Percentiles rank a stretch among this genome's conserved stretches.
These are phyloP conservation scores for Rhizopogon vinicolor DNA, from an alignment of 768 basidiomycete species.

Conservation along the genomic window DNA sequence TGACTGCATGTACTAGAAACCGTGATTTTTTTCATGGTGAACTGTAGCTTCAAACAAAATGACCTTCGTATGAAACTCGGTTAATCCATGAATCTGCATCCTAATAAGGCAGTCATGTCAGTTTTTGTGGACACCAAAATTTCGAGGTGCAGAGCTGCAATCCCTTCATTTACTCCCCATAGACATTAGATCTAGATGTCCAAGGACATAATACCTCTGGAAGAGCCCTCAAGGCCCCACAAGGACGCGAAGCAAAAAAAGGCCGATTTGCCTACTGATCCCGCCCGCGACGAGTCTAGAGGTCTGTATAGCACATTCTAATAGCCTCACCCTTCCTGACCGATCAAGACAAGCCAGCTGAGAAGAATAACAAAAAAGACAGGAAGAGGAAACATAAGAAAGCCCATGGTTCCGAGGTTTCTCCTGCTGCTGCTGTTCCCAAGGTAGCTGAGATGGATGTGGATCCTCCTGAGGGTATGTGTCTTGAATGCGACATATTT, in stretches of 20 bases:
- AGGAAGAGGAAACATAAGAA: constrained; percentile 39
- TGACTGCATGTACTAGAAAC: no score
- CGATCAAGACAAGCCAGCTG: constrained; percentile 7
- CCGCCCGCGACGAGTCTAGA: constrained; percentile 14
- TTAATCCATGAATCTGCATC: no score
- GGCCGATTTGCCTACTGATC: constrained; percentile 7
- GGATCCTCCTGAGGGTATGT: neutral
- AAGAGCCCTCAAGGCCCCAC: constrained; percentile 16
- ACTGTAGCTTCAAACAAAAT: no score
- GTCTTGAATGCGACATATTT: constrained; percentile 7
- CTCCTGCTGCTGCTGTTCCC: constrained; percentile 13
- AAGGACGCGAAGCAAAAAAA: constrained; percentile 24
- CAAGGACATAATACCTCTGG: neutral
- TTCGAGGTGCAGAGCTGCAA: no score
- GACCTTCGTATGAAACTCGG: no score
- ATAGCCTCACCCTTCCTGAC: constrained; percentile 4
- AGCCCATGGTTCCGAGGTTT: constrained; percentile 26
- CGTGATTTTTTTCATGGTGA: no score
- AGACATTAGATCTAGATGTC: constrained; percentile 7
- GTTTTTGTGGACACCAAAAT: no score
- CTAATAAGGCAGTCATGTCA: no score
- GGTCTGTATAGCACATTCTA: constrained; percentile 10
- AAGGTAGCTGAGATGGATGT: constrained; percentile 12
- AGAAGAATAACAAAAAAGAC: constrained; percentile 34
- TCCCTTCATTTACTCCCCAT: neutral